Percentiles rank a stretch among this genome's conserved stretches.
Evolutionary conservation across 805 yeast genomes (phyloP).

Genomic region (Maudiozyma bulderi): DNA sequence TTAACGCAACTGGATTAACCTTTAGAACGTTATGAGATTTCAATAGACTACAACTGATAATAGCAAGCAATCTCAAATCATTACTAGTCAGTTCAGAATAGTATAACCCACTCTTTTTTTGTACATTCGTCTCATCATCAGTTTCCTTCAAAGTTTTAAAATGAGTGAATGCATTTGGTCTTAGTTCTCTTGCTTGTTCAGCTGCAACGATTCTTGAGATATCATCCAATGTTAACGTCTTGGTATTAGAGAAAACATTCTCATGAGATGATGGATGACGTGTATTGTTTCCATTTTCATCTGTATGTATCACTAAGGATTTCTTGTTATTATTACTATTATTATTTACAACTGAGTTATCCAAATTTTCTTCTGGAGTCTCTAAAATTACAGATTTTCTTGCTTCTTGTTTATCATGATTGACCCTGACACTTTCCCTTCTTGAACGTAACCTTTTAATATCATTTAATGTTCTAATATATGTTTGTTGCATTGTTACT

Average conservation of each 20-base stretch:
- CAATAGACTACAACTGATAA: constrained; percentile 36
- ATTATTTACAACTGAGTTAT: neutral
- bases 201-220: constrained; percentile 95
- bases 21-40: constrained; percentile 14
- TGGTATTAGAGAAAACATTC: constrained; percentile 60
- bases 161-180: constrained; percentile 87
- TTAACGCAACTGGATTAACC: constrained; percentile 4
- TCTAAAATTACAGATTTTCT: constrained; percentile 59
- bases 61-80: constrained; percentile 48
- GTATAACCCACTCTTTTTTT: constrained; percentile 34
- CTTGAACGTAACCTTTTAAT: constrained; percentile 66
- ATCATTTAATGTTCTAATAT: constrained; percentile 62
- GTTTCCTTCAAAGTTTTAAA: constrained; percentile 38
- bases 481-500: constrained; percentile 37
- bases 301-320: constrained; percentile 17
- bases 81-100: constrained; percentile 42
- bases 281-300: neutral
- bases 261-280: constrained; percentile 4
- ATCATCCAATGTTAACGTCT: constrained; percentile 85
- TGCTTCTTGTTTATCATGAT: constrained; percentile 47
- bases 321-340: constrained; percentile 11
- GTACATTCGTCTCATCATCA: constrained; percentile 16
- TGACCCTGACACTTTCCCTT: constrained; percentile 47
- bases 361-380: constrained; percentile 31
- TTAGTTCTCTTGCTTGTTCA: constrained; percentile 86